Percentiles rank a stretch among this genome's conserved stretches.
Conservation (phyloP, 495 filamentous ascomycete genomes). For the Penicillium lividum region DNA sequence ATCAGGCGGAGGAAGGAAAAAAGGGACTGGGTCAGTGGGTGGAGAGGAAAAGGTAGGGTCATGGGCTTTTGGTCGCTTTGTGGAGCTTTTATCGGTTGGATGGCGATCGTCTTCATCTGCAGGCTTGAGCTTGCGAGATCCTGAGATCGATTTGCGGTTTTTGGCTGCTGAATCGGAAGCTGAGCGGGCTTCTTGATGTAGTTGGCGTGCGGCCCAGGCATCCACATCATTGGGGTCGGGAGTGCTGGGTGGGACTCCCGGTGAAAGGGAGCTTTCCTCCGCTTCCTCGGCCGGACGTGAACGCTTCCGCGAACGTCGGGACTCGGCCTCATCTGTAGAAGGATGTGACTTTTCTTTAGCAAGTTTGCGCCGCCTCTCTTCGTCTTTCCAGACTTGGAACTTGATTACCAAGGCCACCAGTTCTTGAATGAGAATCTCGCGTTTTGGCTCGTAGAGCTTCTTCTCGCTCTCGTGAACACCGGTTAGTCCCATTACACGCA, state of each 20-base stretch:
- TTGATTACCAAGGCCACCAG: conserved; percentile 80
- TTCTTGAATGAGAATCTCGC: conserved; percentile 78
- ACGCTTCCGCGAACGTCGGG: conserved; percentile 29
- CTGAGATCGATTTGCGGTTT: conserved; percentile 24
- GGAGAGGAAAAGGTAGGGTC: conserved; percentile 10
- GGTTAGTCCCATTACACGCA: conserved; percentile 88
- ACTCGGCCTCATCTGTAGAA: conserved; percentile 15
- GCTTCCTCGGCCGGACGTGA: conserved; percentile 20
- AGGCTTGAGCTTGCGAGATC: conserved; percentile 7
- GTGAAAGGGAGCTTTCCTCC: conserved; percentile 24
- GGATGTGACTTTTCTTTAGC: conserved; percentile 62
- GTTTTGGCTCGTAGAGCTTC: conserved; percentile 83
- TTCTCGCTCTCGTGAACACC: conserved; percentile 79
- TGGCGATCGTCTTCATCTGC: conserved; percentile 7
- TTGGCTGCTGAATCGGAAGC: conserved; percentile 42
- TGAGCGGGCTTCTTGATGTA: conserved; percentile 67
- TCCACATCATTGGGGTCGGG: conserved; percentile 72
- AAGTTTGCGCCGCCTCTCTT: conserved; percentile 78
- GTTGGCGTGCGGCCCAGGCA: conserved; percentile 68
- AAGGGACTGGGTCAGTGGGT: conserved; percentile 29
- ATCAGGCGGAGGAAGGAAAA: conserved; percentile 60
- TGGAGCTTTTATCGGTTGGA: conserved; percentile 25
- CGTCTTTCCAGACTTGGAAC: conserved; percentile 82
- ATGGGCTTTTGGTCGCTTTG: conserved; percentile 35
- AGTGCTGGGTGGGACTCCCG: conserved; percentile 43